Conservation (phyloP, 2,329 filamentous ascomycete species). For the Aureobasidium lini region DNA sequence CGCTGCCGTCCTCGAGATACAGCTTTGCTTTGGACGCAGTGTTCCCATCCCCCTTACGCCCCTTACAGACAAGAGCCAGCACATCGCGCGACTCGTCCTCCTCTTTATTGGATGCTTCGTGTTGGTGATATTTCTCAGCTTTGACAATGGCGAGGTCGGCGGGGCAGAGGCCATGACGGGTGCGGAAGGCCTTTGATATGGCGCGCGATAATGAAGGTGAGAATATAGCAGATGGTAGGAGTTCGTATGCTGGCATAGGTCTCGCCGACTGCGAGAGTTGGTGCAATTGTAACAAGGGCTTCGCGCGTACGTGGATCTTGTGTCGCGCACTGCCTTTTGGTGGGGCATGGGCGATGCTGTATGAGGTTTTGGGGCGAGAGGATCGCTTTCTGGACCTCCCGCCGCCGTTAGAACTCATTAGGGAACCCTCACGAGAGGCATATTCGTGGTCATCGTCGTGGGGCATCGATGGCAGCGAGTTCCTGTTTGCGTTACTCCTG, state of each 20-base stretch:
- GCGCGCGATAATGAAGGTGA: slow-evolving; percentile 52
- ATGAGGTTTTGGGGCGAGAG: slow-evolving; percentile 52
- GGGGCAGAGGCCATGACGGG: slow-evolving; percentile 55
- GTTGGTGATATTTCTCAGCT: slow-evolving; percentile 56
- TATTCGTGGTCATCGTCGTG: slow-evolving; percentile 26
- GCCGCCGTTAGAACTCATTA: slow-evolving; percentile 11
- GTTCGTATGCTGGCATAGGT: slow-evolving; percentile 62
- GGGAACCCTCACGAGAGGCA: slow-evolving; percentile 24
- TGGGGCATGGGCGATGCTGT: slow-evolving; percentile 60
- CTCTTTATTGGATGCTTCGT: slow-evolving; percentile 41
- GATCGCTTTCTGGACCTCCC: slow-evolving; percentile 19
- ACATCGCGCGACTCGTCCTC: slow-evolving; percentile 48
- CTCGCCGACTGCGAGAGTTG: slow-evolving; percentile 53
- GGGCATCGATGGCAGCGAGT: slow-evolving; percentile 23
- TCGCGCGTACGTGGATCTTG: slow-evolving; percentile 61
- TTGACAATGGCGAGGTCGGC: slow-evolving; percentile 65
- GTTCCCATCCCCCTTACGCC: slow-evolving; percentile 41
- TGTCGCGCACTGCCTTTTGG: slow-evolving; percentile 48
- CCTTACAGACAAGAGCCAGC: slow-evolving; percentile 59
- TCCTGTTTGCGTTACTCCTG: neutral
- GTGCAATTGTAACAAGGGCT: slow-evolving; percentile 65
- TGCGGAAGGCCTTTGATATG: slow-evolving; percentile 57
- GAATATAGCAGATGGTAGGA: slow-evolving; percentile 54
- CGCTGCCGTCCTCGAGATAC: slow-evolving; percentile 46
- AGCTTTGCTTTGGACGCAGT: slow-evolving; percentile 59